Percentiles rank a stretch among this genome's conserved stretches.
Evolutionary conservation across 106 monocot genomes (phyloP).

Genomic region (Chionographis japonica): DNA sequence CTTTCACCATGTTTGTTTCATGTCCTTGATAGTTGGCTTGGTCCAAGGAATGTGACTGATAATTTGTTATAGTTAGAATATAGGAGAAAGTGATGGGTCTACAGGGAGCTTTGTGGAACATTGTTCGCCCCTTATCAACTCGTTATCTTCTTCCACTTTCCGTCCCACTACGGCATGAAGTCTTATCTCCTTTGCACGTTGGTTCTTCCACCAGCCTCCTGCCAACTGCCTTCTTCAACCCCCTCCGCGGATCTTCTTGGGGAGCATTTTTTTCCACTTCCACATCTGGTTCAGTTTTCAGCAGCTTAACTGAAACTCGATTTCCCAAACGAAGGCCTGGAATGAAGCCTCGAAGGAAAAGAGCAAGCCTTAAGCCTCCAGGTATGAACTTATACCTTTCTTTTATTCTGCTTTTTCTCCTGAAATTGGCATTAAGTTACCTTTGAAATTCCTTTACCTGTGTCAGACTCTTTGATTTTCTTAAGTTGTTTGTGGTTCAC

Average conservation of each 20-base stretch:
- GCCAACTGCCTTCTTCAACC: not conserved
- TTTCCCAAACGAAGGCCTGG: conserved; percentile 83
- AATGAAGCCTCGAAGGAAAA: conserved; percentile 53
- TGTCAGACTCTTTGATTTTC: too few relatives aligned
- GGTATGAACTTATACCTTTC: conserved; percentile 21
- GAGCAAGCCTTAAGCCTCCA: conserved; percentile 70
- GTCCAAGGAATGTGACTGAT: too few relatives aligned
- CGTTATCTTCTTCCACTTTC: conserved; percentile 6
- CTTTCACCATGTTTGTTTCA: conserved; percentile 1
- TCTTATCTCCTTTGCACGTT: not conserved
- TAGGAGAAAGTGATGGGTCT: conserved; percentile 14
- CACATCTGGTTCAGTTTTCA: conserved; percentile 19
- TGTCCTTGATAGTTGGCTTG: conserved; percentile 10
- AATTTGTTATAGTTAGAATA: too few relatives aligned
- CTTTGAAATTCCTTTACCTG: too few relatives aligned
- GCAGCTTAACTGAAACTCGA: conserved; percentile 58
- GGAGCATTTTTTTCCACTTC: conserved; percentile 11
- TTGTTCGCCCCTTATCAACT: conserved; percentile 9
- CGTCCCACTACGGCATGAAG: not conserved
- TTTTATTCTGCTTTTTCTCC: too few relatives aligned
- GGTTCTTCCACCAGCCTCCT: not conserved
- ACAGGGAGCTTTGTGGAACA: conserved; percentile 23
- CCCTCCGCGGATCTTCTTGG: not conserved
- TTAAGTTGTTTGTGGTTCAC: too few relatives aligned
- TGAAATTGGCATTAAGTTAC: too few relatives aligned